Conservation (phyloP, 1,284 basidiomycete species). For the Naganishia albida region DNA sequence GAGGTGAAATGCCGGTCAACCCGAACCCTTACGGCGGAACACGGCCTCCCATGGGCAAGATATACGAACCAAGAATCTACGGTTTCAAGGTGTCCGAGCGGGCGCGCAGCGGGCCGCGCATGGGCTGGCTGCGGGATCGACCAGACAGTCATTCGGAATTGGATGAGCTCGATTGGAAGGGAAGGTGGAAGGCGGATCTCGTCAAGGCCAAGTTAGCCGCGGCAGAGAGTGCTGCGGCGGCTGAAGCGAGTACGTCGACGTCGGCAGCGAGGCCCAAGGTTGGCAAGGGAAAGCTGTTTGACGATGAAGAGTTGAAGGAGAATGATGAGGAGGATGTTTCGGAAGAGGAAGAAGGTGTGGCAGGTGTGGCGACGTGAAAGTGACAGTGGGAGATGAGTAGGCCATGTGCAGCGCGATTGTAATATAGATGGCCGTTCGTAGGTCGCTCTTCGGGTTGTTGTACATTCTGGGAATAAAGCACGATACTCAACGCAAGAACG, state of each 20-base stretch:
- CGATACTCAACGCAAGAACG: not conserved
- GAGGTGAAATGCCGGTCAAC: conserved; percentile 54
- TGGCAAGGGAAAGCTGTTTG: conserved; percentile 27
- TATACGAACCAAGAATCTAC: conserved; percentile 92
- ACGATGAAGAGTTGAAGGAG: conserved; percentile 26
- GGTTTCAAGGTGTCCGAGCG: conserved; percentile 64
- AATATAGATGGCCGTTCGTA: conserved; percentile 12
- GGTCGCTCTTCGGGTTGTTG: conserved; percentile 12
- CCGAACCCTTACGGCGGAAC: conserved; percentile 61
- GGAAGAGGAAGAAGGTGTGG: conserved; percentile 13
- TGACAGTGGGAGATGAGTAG: not conserved
- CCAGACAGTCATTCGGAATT: conserved; percentile 78
- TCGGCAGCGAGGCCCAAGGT: conserved; percentile 11
- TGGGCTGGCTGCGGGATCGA: conserved; percentile 90
- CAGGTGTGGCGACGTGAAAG: conserved; percentile 7
- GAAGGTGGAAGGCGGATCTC: conserved; percentile 64
- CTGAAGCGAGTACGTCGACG: no score
- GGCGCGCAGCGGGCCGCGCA: conserved; percentile 84
- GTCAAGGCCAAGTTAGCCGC: not conserved
- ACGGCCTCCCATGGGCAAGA: conserved; percentile 48
- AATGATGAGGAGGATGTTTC: conserved; percentile 28
- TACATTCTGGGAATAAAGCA: conserved; percentile 18
- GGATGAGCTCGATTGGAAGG: conserved; percentile 81
- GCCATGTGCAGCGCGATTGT: not conserved
- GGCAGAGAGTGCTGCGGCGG: not conserved